These are phyloP conservation scores for Aspergillus versicolor DNA, from an alignment of 2,329 filamentous ascomycete genomes.

Conservation along the genomic window DNA sequence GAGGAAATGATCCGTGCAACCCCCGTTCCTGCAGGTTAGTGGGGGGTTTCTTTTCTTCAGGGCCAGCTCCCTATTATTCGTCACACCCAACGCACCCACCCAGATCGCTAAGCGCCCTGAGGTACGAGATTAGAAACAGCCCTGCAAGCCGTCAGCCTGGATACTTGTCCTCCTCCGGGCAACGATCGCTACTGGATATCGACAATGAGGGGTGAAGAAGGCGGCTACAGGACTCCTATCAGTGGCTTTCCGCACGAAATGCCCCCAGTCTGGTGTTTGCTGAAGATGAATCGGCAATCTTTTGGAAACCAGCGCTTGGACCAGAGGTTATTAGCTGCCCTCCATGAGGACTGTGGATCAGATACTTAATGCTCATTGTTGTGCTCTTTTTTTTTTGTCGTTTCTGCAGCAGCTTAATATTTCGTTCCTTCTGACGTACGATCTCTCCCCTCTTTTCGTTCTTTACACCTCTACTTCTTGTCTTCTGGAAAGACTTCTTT, in stretches of 20 bases:
- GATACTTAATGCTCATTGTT: constrained; percentile 5
- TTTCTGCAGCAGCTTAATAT: neutral
- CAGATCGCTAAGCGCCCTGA: constrained; percentile 8
- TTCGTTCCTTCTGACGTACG: neutral
- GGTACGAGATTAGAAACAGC: constrained; percentile 10
- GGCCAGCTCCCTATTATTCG: constrained; percentile 1
- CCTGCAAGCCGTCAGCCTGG: constrained; percentile 4
- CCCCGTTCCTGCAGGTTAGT: neutral
- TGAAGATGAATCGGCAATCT: constrained; percentile 8
- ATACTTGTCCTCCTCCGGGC: neutral
- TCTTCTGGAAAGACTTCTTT: constrained; percentile 15
- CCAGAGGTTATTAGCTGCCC: neutral
- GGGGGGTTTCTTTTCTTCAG: neutral
- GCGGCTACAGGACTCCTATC: constrained; percentile 9
- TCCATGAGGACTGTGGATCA: neutral
- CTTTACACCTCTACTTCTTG: constrained; percentile 1
- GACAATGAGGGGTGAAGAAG: neutral
- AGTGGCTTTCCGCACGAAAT: constrained; percentile 13
- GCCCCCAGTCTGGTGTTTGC: neutral
- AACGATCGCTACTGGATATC: neutral
- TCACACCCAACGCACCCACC: neutral
- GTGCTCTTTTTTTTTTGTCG: neutral
- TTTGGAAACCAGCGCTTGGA: constrained; percentile 1
- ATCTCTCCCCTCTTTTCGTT: constrained; percentile 4
- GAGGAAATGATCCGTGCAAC: neutral